A percentile compares a stretch with the other conserved stretches of the same genome.
These are phyloP conservation scores for Scutellaria barbata DNA, from an alignment of 257 asterid species.

Conservation along the genomic window DNA sequence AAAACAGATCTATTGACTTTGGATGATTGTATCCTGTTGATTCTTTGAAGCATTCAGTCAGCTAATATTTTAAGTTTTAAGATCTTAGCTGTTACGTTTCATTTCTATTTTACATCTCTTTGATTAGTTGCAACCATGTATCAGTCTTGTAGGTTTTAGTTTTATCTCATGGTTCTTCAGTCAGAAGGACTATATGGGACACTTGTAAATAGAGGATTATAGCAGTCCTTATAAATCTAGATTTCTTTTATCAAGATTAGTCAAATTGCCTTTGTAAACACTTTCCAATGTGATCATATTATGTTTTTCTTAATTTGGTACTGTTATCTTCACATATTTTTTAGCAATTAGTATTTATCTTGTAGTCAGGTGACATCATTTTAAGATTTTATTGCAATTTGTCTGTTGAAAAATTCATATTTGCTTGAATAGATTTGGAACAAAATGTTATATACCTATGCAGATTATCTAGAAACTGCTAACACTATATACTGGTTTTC, in stretches of 20 bases:
- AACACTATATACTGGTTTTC: not conserved
- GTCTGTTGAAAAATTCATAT: not conserved
- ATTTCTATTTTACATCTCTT: not conserved
- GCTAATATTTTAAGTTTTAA: not conserved
- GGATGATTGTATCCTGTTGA: slow-evolving; percentile 11
- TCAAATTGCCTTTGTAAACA: not conserved
- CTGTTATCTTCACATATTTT: not conserved
- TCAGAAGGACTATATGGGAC: not conserved
- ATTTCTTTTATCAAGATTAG: slow-evolving; percentile 1
- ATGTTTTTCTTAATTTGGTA: not conserved
- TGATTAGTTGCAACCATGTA: not conserved
- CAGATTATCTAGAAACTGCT: slow-evolving; percentile 14
- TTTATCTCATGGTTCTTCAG: not conserved
- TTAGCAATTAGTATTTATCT: not conserved
- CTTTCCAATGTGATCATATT: not conserved
- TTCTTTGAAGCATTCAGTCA: not conserved
- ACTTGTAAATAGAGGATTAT: not conserved
- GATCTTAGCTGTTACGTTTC: not conserved
- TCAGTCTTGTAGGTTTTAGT: not conserved
- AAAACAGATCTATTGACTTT: no score
- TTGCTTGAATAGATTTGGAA: not conserved
- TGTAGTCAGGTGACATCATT: not conserved
- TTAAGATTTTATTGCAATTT: not conserved
- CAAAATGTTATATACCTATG: not conserved
- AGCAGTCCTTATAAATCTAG: not conserved